Conservation (phyloP, 2,329 filamentous ascomycete genomes). For the Scedosporium dehoogii region DNA sequence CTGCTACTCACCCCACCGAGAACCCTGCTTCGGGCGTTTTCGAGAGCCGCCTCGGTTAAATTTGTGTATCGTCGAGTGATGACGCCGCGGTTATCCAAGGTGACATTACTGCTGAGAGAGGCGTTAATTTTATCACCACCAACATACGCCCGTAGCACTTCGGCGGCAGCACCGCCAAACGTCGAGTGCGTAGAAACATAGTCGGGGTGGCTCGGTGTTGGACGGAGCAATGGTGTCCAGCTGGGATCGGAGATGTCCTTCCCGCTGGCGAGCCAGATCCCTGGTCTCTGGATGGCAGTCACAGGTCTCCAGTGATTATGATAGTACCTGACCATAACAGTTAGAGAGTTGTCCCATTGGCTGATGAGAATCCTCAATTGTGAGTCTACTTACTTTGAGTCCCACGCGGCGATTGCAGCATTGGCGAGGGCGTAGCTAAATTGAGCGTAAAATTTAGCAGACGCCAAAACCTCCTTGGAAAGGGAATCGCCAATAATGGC, state of each 20-base stretch:
- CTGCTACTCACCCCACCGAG: background rate
- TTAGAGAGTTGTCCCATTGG: no score
- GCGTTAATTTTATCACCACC: constrained; percentile 9
- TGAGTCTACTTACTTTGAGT: constrained; percentile 4
- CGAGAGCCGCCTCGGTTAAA: constrained; percentile 4
- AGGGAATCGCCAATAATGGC: constrained; percentile 7
- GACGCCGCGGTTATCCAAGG: constrained; percentile 9
- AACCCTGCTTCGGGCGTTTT: constrained; percentile 7
- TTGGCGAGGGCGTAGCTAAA: constrained; percentile 11
- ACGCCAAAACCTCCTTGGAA: constrained; percentile 6
- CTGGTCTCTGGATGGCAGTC: constrained; percentile 7
- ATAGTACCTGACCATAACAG: background rate
- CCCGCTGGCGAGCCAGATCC: constrained; percentile 9
- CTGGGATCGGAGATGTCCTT: constrained; percentile 9
- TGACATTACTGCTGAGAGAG: constrained; percentile 9
- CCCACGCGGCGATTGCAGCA: constrained; percentile 9
- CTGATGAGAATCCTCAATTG: no score
- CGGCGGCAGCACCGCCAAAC: constrained; percentile 8
- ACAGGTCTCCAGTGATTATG: constrained; percentile 9
- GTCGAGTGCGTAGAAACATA: constrained; percentile 10
- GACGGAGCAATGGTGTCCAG: constrained; percentile 9
- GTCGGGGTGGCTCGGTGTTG: constrained; percentile 10
- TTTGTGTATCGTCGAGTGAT: constrained; percentile 9
- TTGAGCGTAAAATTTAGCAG: constrained; percentile 10
- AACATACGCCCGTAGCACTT: constrained; percentile 7